Base-by-base conservation (phyloP, 306 rosid species). In the Hippophae rhamnoides region DNA sequence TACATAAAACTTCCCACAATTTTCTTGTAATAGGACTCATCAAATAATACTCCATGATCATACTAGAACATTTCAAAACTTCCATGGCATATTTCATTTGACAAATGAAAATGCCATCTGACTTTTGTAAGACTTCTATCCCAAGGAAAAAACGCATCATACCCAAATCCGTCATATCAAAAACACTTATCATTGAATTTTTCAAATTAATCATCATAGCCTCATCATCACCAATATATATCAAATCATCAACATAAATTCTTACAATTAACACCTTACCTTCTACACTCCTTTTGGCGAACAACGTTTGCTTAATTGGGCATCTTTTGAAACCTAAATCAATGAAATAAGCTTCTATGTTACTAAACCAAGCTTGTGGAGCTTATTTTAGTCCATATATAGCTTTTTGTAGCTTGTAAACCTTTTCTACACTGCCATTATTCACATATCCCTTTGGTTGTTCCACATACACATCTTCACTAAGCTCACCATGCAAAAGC, bases 291-390 rank as follows among this genome's bases (percentile, higher is more conserved):
- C 27, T 52, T 8, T 63, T 63, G 10, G 58, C 41, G 11, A 51
- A 63, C 5, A 52, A 52, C 0, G 67, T 63, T 42, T 52, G 51
- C 23, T 63, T n/a, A 7, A 6, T 51, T 1, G 41, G 10, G 14
- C 58, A 51, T 11, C 14, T 63, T 2, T 6, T 7, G 9, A 52
- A 63, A 0, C 58, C 59, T 10, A 41, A 50, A 14, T 47, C 2
- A 50, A 62, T 40, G 42, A 62, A 62, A 40, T 51, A 14, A 7
- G 50, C 47, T 49, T 62, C 49, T 3, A 62, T 62, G 41, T 41
- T 18, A 49, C 67, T 62, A 51, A 51, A 51, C 57, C 64, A 59
- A 59, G 63, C 63, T 59, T 42, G 42, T 59, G 63, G 63, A 11
- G 52, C 40, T 58, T 44, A 38, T 61, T 61, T 49, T 61, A 48